Evolutionary conservation across 805 yeast species (phyloP), one percentile per base, ranked within the genome.

Genomic region (Candida tibetensis): DNA sequence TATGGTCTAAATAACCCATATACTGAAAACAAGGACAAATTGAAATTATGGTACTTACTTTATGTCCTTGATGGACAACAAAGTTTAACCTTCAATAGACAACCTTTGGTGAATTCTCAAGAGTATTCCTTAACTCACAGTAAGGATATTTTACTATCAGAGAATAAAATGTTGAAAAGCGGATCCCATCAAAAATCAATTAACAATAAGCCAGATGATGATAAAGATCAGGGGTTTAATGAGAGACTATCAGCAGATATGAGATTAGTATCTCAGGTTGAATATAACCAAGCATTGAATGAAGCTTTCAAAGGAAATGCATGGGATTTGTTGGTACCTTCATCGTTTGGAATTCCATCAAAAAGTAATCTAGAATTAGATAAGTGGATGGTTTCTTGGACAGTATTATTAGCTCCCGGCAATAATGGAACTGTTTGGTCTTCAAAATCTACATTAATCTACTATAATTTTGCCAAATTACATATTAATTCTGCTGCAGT

Each of bases 351-450:
- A 0, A 68, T 82, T 7, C 87, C 87, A 0, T 81, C 84, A 52
- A 76, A 74, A 46, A 72, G 81, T 5, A 82, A 82, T 51, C 57
- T 82, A 40, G 85, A 81, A 41, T 58, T 82, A 26, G 89, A 82
- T 51, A 79, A 75, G 56, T 82, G 89, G 89, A 82, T 82, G 86
- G 85, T 82, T 4, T 81, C 82, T 15, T 82, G 89, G 89, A 79
- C 89, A 0, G 85, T 82, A 8, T 57, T 81, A 28, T 59, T 82
- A 15, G 76, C 84, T 3, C 84, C 85, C 1, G 70, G 77, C 33
- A 71, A 70, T 34, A 76, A 79, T 27, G 72, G 72, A 1, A 60
- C 71, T 0, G 71, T 69, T 8, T 82, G 89, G 89, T 76, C 84
- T 7, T 74, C 84, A 1, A 82, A 82, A 49, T 79, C 85, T 1